A percentile compares a stretch with the other conserved stretches of the same genome.
Conservation (phyloP, 2,329 filamentous ascomycete species). For the Paracoccidioides lutzii region DNA sequence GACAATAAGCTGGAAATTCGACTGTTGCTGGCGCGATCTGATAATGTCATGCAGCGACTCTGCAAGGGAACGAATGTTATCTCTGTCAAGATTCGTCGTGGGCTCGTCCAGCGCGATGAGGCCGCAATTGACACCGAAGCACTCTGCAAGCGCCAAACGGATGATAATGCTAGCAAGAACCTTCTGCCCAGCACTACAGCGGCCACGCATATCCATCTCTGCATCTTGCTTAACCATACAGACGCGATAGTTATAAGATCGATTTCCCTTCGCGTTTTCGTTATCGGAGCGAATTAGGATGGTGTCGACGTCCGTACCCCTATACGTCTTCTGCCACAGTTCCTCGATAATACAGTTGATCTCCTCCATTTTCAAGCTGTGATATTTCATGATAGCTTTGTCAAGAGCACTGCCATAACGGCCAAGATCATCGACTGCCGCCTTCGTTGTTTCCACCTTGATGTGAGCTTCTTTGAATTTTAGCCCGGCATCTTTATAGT, state of each 20-base stretch:
- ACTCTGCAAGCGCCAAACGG: conserved; percentile 86
- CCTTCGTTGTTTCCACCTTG: conserved; percentile 80
- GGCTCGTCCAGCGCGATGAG: conserved; percentile 95
- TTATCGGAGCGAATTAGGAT: conserved; percentile 90
- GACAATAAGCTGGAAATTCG: conserved; percentile 94
- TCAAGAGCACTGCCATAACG: conserved; percentile 76
- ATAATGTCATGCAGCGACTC: conserved; percentile 80
- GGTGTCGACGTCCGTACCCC: conserved; percentile 92
- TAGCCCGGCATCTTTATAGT: conserved; percentile 69
- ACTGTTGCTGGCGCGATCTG: conserved; percentile 64
- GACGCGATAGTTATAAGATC: conserved; percentile 91
- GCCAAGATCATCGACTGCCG: conserved; percentile 77
- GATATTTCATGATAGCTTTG: conserved; percentile 94
- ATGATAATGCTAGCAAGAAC: conserved; percentile 96
- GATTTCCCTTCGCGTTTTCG: conserved; percentile 60
- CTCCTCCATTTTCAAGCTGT: conserved; percentile 94
- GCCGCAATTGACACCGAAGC: conserved; percentile 90
- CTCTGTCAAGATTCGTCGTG: conserved; percentile 87
- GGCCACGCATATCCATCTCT: conserved; percentile 98
- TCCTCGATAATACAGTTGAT: conserved; percentile 92
- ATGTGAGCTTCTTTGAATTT: conserved; percentile 83
- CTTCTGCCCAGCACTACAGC: conserved; percentile 92
- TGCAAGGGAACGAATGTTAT: conserved; percentile 87
- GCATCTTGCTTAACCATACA: conserved; percentile 96
- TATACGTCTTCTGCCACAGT: conserved; percentile 94